Base-by-base conservation (phyloP, 176 grass and related monocot species). In the Eremochloa ophiuroides region DNA sequence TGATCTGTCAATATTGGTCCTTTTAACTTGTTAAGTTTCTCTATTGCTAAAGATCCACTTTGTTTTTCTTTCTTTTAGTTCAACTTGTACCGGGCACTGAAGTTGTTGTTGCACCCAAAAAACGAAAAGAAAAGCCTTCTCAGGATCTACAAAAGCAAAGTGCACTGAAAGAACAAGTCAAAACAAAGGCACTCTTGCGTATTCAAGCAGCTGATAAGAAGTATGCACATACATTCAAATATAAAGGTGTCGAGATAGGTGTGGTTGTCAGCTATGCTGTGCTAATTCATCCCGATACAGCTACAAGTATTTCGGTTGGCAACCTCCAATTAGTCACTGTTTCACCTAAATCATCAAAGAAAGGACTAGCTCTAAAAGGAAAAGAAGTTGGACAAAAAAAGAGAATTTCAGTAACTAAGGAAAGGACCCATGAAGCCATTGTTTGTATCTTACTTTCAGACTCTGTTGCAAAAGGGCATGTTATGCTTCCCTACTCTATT, bases 71-170 rank as follows among this genome's bases (percentile, higher is more conserved):
- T 73, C 78, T 79, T 74, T 64, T 83, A 95, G 95, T 98, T 76
- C 95, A 98, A 93, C 88, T 95, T 84, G 79, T 93, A 71, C 92
- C 95, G 65, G 95, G 95, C 73, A 93, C 95, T 77, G 92, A 98
- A 91, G 86, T 98, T 91, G 68, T 72, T 55, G 90, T 95, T 87
- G 86, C 81, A 86, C 92, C 95, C 79, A 98, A 98, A 81, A 91
- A 75, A 27, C 88, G 92, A 31, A 93, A 91, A 67, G 82, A 74
- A 46, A 79, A 25, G 62, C 69, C 69, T 38, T 50, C 72, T 76
- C 85, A 86, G 76, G 80, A 86, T 80, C 79, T 83, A 30, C 81
- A 84, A 80, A 94, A 93, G 35, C 79, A 90, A 81, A 87, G 53
- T 91, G 61, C 90, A 69, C 62, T 66, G n/a, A 83, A 91, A 10